phyloP scores from a whole-genome alignment of 768 basidiomycete genomes.

The Gelatoporia subvermispora region DNA sequence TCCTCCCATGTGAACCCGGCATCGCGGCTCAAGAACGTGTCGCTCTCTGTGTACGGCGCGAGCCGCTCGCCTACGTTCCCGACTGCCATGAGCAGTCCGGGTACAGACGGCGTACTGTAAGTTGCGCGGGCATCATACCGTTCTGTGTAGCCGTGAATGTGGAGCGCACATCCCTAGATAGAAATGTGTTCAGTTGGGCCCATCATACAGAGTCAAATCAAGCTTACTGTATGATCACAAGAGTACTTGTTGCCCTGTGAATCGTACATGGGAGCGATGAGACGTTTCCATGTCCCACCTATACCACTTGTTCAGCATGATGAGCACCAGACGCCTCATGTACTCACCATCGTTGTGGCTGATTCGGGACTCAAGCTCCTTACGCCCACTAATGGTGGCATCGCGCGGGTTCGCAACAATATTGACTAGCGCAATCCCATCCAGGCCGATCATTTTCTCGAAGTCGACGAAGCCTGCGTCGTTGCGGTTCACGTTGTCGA shows the following conservation, averaged over 20 bases:
- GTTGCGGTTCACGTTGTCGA: constrained; percentile 91
- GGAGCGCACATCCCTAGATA: constrained; percentile 74
- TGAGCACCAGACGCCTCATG: not conserved
- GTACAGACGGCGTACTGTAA: constrained; percentile 87
- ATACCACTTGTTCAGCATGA: constrained; percentile 3
- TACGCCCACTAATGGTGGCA: constrained; percentile 63
- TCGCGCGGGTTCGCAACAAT: constrained; percentile 78
- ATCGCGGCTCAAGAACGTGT: constrained; percentile 95
- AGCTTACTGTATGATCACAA: constrained; percentile 62
- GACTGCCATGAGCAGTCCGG: constrained; percentile 92
- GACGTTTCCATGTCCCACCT: constrained; percentile 85
- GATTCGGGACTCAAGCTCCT: constrained; percentile 79
- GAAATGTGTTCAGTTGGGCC: not conserved
- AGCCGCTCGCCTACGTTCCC: constrained; percentile 91
- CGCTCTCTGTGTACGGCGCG: constrained; percentile 76
- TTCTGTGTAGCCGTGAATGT: constrained; percentile 95
- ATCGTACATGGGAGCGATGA: constrained; percentile 71
- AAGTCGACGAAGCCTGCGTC: constrained; percentile 87
- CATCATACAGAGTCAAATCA: not conserved
- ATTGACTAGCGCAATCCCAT: constrained; percentile 94
- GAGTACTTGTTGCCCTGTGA: constrained; percentile 68
- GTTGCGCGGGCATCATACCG: constrained; percentile 87
- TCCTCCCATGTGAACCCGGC: constrained; percentile 98
- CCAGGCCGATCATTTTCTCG: constrained; percentile 94
- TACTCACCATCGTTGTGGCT: constrained; percentile 92